A percentile compares a stretch with the other conserved stretches of the same genome.
These are phyloP conservation scores for Ophiosphaerella korrae DNA, from an alignment of 2,329 filamentous ascomycete genomes.

Conservation along the genomic window DNA sequence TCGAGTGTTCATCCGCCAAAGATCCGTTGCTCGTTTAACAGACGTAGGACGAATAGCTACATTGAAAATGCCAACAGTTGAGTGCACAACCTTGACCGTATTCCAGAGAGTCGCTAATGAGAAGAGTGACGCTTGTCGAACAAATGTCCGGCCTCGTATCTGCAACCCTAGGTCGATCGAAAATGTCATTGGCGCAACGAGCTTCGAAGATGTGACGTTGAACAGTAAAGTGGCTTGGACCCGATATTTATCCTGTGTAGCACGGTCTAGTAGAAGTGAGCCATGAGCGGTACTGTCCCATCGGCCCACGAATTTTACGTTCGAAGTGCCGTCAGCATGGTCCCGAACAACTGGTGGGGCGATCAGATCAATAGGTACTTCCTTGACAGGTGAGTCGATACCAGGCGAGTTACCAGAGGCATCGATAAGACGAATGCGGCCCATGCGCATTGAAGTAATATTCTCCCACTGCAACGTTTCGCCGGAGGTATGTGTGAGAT, in stretches of 20 bases:
- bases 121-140: conserved; percentile 81
- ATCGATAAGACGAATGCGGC: conserved; percentile 82
- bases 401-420: conserved; percentile 83
- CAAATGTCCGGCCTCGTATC: conserved; percentile 80
- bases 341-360: conserved; percentile 78
- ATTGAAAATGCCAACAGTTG: conserved; percentile 84
- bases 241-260: conserved; percentile 89
- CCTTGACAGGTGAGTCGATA: conserved; percentile 70
- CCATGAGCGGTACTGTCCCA: conserved; percentile 96
- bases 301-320: conserved; percentile 84
- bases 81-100: conserved; percentile 82
- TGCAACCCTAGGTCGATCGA: conserved; percentile 80
- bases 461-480: conserved; percentile 89
- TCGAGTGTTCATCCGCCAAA: conserved; percentile 95
- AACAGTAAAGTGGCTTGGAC: conserved; percentile 87
- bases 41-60: conserved; percentile 84
- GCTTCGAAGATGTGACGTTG: conserved; percentile 81
- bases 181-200: conserved; percentile 89
- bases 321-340: conserved; percentile 88
- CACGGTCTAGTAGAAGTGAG: conserved; percentile 89
- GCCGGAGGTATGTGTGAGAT: conserved; percentile 88
- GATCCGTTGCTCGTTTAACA: conserved; percentile 86
- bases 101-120: conserved; percentile 87
- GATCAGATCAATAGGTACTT: conserved; percentile 77
- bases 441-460: conserved; percentile 75